A percentile compares a stretch with the other conserved stretches of the same genome.
These are phyloP conservation scores for Euclidium syriacum DNA, from an alignment of 345 rosid species.

Conservation along the genomic window DNA sequence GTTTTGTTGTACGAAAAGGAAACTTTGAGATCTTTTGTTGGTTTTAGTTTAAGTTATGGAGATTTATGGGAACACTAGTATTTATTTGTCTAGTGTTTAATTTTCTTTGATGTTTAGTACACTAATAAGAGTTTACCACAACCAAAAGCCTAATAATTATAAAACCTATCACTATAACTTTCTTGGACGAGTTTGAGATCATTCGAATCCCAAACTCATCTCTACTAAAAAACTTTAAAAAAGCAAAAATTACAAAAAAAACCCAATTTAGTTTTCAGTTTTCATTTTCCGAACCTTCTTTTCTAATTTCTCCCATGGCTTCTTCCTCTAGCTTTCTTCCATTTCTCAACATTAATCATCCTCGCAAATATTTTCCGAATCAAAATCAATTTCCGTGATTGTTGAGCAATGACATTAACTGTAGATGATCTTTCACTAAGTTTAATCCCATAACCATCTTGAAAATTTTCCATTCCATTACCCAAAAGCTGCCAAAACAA, in stretches of 20 bases:
- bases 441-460: slow-evolving; percentile 82
- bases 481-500: slow-evolving; percentile 89
- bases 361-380: slow-evolving; percentile 62
- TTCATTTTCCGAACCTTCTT: slow-evolving; percentile 32
- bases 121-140: not conserved
- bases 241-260: not conserved
- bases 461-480: slow-evolving; percentile 65
- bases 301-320: slow-evolving; percentile 28
- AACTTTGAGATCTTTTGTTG: too few species aligned
- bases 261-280: slow-evolving; percentile 24
- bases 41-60: too few species aligned
- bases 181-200: slow-evolving; percentile 41
- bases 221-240: slow-evolving; percentile 38
- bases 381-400: slow-evolving; percentile 59
- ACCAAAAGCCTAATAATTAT: not conserved
- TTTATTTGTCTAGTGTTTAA: too few species aligned
- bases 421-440: slow-evolving; percentile 62
- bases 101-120: not conserved
- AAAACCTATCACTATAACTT: slow-evolving; percentile 11
- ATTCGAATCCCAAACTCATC: slow-evolving; percentile 27
- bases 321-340: slow-evolving; percentile 73
- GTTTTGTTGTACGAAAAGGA: too few species aligned
- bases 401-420: slow-evolving; percentile 55
- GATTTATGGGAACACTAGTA: too few species aligned
- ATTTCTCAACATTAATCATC: slow-evolving; percentile 51